A percentile compares a stretch with the other conserved stretches of the same genome.
phyloP scores from a whole-genome alignment of 2,329 filamentous ascomycete genomes.

The Thielaviopsis populi region DNA sequence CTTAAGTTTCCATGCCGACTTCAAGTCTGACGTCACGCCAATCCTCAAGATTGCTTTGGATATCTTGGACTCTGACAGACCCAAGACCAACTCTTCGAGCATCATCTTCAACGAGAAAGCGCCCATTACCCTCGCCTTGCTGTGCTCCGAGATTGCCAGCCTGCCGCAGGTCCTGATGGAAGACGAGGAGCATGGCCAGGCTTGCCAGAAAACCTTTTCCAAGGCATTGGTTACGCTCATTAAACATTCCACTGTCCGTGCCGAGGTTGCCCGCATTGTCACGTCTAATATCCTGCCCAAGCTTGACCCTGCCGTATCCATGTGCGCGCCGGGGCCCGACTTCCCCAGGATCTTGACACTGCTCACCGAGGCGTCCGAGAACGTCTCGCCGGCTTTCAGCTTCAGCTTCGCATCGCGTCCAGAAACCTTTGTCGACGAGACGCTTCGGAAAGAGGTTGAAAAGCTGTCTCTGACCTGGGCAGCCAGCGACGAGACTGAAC shows the following conservation, averaged over 20 bases:
- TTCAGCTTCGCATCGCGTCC: conserved; percentile 15
- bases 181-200: conserved; percentile 20
- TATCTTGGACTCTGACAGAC: conserved; percentile 21
- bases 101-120: conserved; percentile 13
- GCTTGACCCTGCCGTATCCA: not conserved
- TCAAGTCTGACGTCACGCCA: conserved; percentile 23
- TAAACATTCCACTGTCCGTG: conserved; percentile 18
- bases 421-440: conserved; percentile 18
- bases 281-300: conserved; percentile 13
- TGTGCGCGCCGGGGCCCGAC: not conserved
- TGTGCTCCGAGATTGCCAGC: conserved; percentile 30
- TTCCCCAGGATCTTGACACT: conserved; percentile 3
- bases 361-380: conserved; percentile 10
- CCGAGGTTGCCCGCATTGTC: conserved; percentile 10
- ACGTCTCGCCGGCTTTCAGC: not conserved
- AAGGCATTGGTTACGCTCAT: conserved; percentile 27
- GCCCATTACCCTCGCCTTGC: conserved; percentile 24
- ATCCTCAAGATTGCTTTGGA: conserved; percentile 27
- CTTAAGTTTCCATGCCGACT: conserved; percentile 25
- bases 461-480: conserved; percentile 22
- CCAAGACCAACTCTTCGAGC: conserved; percentile 7
- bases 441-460: conserved; percentile 23
- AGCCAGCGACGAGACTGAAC: conserved; percentile 18
- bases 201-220: conserved; percentile 26
- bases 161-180: conserved; percentile 23